Evolutionary conservation across 371 early-diverging fungal genomes (phyloP).

Genomic region (Actinomortierella wolfii): DNA sequence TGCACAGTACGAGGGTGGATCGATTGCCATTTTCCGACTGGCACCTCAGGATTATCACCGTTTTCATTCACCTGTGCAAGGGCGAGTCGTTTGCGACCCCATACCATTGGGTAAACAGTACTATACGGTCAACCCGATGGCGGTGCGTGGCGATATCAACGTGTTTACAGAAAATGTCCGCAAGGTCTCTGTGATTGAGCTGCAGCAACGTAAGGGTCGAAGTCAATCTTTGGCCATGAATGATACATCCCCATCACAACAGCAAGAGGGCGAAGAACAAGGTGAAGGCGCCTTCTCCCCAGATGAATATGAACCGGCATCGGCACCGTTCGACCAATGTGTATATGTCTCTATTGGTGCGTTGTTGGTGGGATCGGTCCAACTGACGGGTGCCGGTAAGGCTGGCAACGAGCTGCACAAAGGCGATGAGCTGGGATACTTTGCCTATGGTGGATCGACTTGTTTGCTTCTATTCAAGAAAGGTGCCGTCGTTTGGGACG

Average conservation of each 20-base stretch:
- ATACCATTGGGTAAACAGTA: conserved; percentile 19
- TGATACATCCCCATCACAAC: too few relatives aligned
- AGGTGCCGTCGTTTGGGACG: conserved; percentile 60
- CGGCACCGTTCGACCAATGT: conserved; percentile 21
- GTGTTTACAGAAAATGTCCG: conserved; percentile 58
- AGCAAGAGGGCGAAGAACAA: too few relatives aligned
- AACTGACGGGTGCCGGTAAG: conserved; percentile 46
- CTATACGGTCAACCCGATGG: conserved; percentile 53
- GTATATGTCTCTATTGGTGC: conserved; percentile 55
- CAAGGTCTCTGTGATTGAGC: conserved; percentile 27
- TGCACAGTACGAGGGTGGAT: conserved; percentile 58
- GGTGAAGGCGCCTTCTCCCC: too few relatives aligned
- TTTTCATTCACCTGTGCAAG: conserved; percentile 72
- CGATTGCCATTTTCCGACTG: conserved; percentile 69
- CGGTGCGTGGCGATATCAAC: conserved; percentile 48
- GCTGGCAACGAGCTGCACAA: conserved; percentile 45
- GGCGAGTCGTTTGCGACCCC: conserved; percentile 43
- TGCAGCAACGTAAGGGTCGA: not conserved
- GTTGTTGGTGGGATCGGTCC: conserved; percentile 54
- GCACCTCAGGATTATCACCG: conserved; percentile 87
- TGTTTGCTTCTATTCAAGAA: conserved; percentile 65
- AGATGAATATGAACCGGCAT: too few relatives aligned
- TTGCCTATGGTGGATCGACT: conserved; percentile 69
- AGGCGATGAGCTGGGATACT: conserved; percentile 74
- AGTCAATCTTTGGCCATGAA: too few relatives aligned